Conservation (phyloP, 2,329 filamentous ascomycete genomes). For the Grosmannia huntii region DNA sequence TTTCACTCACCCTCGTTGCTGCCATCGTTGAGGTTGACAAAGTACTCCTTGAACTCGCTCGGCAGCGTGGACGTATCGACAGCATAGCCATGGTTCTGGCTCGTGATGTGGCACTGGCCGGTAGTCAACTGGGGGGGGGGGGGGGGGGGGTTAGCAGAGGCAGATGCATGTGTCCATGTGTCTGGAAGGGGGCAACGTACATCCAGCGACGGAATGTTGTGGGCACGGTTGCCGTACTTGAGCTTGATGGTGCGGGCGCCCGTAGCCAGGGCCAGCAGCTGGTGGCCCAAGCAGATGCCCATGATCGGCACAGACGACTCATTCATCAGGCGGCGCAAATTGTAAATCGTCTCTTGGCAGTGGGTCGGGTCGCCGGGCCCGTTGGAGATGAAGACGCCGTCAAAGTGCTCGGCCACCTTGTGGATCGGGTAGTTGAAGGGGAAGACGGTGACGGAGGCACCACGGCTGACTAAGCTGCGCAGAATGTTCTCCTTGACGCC, state of each 20-base stretch:
- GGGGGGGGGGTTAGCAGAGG: background rate
- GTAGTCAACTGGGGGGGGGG: conserved; percentile 50
- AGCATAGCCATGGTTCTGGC: conserved; percentile 96
- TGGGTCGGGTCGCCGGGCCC: conserved; percentile 96
- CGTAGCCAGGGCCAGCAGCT: conserved; percentile 80
- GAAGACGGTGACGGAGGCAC: conserved; percentile 86
- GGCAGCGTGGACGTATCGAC: conserved; percentile 76
- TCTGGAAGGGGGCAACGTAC: conserved; percentile 1
- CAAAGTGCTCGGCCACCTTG: conserved; percentile 95
- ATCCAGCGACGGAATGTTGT: conserved; percentile 95
- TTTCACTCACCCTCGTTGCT: conserved; percentile 66
- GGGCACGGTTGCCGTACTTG: conserved; percentile 97
- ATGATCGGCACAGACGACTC: conserved; percentile 84
- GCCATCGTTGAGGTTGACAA: conserved; percentile 94
- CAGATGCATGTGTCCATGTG: too few species aligned
- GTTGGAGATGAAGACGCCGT: conserved; percentile 98
- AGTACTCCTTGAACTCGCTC: conserved; percentile 91
- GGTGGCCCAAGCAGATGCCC: conserved; percentile 96
- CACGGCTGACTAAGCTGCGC: conserved; percentile 81
- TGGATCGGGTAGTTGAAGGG: conserved; percentile 96
- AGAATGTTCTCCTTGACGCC: conserved; percentile 99
- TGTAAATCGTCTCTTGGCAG: conserved; percentile 88
- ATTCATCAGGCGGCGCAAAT: conserved; percentile 82
- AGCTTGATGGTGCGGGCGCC: conserved; percentile 90
- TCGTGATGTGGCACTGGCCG: conserved; percentile 95